These are phyloP conservation scores for Cystobasidium tubakii DNA, from an alignment of 768 basidiomycete genomes.

Conservation along the genomic window DNA sequence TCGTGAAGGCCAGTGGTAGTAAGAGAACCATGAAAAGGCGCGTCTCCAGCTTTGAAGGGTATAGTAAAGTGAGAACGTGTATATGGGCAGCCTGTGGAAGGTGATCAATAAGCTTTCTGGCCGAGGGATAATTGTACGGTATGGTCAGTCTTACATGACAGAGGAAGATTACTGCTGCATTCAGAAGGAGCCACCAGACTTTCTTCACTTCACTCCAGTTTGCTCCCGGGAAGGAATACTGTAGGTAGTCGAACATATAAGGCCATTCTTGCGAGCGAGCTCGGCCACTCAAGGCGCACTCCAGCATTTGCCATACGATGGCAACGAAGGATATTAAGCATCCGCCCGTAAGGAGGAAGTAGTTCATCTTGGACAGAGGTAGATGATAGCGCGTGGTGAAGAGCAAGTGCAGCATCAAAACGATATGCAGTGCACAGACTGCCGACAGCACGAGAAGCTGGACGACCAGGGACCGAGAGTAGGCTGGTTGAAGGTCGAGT, in stretches of 20 bases:
- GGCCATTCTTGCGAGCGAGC: conserved; percentile 73
- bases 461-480: conserved; percentile 80
- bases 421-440: conserved; percentile 71
- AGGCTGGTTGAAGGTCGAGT: conserved; percentile 55
- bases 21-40: conserved; percentile 77
- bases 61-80: conserved; percentile 90
- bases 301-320: conserved; percentile 67
- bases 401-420: conserved; percentile 82
- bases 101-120: conserved; percentile 1
- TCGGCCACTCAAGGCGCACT: conserved; percentile 53
- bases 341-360: conserved; percentile 66
- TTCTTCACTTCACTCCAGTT: conserved; percentile 64
- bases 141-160: conserved; percentile 67
- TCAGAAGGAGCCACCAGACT: conserved; percentile 79
- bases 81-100: conserved; percentile 79
- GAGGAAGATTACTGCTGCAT: conserved; percentile 71
- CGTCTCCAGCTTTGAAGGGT: conserved; percentile 82
- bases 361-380: conserved; percentile 88
- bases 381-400: conserved; percentile 96
- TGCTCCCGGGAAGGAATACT: conserved; percentile 66
- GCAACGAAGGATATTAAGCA: conserved; percentile 73
- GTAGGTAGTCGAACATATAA: conserved; percentile 89
- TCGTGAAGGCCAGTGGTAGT: conserved; percentile 73
- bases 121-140: no score
- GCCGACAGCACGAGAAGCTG: conserved; percentile 82